A percentile compares a stretch with the other conserved stretches of the same genome.
These are phyloP conservation scores for Globisporangium barbulae DNA, from an alignment of 352 stramenopile species.

Conservation along the genomic window DNA sequence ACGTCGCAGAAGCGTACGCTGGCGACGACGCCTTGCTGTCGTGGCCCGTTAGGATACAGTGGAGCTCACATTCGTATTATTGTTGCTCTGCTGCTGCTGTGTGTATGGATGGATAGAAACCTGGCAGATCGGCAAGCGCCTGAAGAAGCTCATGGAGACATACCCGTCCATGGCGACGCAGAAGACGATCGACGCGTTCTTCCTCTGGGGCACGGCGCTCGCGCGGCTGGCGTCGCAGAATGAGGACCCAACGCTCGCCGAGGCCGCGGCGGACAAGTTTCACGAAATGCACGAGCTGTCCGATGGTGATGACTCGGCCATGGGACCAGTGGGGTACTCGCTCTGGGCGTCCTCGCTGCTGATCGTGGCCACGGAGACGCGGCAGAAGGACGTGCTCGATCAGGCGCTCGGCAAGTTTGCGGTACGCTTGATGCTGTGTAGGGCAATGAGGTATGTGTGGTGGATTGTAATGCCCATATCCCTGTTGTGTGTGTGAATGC, in stretches of 20 bases:
- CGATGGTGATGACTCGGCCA: slow-evolving; percentile 44
- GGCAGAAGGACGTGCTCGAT: slow-evolving; percentile 49
- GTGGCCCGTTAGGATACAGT: background rate
- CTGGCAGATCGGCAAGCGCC: slow-evolving; percentile 82
- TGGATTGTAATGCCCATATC: background rate
- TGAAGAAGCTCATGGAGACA: slow-evolving; percentile 75
- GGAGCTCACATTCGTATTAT: background rate
- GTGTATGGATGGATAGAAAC: slow-evolving; percentile 42
- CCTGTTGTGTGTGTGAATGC: background rate
- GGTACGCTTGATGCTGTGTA: slow-evolving; percentile 9
- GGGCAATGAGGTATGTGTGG: background rate
- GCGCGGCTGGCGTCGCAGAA: slow-evolving; percentile 71
- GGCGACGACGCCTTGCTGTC: background rate
- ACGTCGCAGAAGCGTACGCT: slow-evolving; percentile 54
- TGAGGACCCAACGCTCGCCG: slow-evolving; percentile 67
- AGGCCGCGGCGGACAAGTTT: slow-evolving; percentile 80
- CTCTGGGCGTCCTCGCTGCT: slow-evolving; percentile 76
- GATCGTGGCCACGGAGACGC: slow-evolving; percentile 73
- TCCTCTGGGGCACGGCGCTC: slow-evolving; percentile 77
- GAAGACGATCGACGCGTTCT: slow-evolving; percentile 73
- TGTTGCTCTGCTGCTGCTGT: background rate
- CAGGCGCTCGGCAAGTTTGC: slow-evolving; percentile 62
- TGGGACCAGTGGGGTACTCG: slow-evolving; percentile 74
- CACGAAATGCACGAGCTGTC: slow-evolving; percentile 63
- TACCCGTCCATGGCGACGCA: slow-evolving; percentile 42